Evolutionary conservation across 2,329 filamentous ascomycete species (phyloP).

Genomic region (Lomentospora prolificans): DNA sequence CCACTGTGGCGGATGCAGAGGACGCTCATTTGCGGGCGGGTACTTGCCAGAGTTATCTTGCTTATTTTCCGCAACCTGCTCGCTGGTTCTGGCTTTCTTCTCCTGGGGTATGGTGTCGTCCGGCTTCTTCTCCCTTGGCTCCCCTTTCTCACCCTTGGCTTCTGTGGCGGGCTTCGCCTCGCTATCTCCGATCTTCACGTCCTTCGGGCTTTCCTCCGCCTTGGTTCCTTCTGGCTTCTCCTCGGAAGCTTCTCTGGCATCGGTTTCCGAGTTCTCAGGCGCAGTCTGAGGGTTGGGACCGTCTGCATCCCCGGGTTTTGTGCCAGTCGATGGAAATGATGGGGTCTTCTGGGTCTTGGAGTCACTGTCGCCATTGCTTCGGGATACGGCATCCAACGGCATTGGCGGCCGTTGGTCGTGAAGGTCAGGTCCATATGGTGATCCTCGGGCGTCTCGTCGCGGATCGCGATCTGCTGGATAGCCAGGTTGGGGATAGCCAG

Average conservation of each 20-base stretch:
- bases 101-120: neutral
- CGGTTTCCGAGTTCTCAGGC: neutral
- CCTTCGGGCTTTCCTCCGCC: neutral
- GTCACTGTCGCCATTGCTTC: slow-evolving; percentile 14
- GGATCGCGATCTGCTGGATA: no score
- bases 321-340: neutral
- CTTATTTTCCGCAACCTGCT: no score
- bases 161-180: no score
- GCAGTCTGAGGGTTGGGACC: neutral
- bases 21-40: no score
- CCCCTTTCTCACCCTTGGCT: neutral
- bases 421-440: no score
- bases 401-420: neutral
- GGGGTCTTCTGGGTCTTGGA: neutral
- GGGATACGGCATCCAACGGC: slow-evolving; percentile 8
- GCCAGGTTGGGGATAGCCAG: no score
- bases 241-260: neutral
- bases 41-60: neutral
- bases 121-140: neutral
- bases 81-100: no score
- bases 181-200: neutral
- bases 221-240: neutral
- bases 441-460: no score
- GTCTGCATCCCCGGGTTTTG: neutral
- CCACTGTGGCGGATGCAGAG: no score